Percentiles rank a stretch among this genome's conserved stretches.
phyloP scores from a whole-genome alignment of 176 grass and related monocot genomes.

The Dendrocalamus sinicus region DNA sequence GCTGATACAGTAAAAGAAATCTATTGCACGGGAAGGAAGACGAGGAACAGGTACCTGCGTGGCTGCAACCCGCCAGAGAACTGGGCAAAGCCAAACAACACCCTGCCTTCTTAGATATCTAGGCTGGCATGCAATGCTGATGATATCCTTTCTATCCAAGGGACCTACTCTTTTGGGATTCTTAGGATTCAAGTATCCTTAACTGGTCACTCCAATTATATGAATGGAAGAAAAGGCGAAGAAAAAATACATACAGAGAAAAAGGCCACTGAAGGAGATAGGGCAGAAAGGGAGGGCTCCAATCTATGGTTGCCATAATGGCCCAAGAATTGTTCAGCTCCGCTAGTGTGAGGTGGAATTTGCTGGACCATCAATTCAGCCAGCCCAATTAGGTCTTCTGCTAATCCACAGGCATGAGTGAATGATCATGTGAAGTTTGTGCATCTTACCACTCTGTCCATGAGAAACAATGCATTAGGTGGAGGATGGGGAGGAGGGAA shows the following conservation, averaged over 20 bases:
- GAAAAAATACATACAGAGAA: slow-evolving; percentile 36
- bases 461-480: slow-evolving; percentile 34
- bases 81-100: slow-evolving; percentile 57
- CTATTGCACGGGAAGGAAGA: slow-evolving; percentile 41
- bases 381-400: slow-evolving; percentile 77
- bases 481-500: background rate
- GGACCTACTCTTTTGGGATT: slow-evolving; percentile 60
- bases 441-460: slow-evolving; percentile 11
- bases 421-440: slow-evolving; percentile 58
- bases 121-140: slow-evolving; percentile 63
- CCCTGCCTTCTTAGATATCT: slow-evolving; percentile 69
- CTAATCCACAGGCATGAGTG: slow-evolving; percentile 59
- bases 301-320: slow-evolving; percentile 67
- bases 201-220: slow-evolving; percentile 52
- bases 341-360: slow-evolving; percentile 74
- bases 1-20: slow-evolving; percentile 58
- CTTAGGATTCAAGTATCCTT: slow-evolving; percentile 61
- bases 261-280: slow-evolving; percentile 58
- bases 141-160: slow-evolving; percentile 62
- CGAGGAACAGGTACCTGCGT: slow-evolving; percentile 35
- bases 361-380: slow-evolving; percentile 87
- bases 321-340: slow-evolving; percentile 79
- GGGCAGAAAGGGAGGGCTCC: slow-evolving; percentile 52
- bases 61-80: slow-evolving; percentile 47
- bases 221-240: slow-evolving; percentile 43